Evolutionary conservation across 768 basidiomycete species (phyloP), one percentile per base, ranked within the genome.

Genomic region (Leucocoprinus leucothites): DNA sequence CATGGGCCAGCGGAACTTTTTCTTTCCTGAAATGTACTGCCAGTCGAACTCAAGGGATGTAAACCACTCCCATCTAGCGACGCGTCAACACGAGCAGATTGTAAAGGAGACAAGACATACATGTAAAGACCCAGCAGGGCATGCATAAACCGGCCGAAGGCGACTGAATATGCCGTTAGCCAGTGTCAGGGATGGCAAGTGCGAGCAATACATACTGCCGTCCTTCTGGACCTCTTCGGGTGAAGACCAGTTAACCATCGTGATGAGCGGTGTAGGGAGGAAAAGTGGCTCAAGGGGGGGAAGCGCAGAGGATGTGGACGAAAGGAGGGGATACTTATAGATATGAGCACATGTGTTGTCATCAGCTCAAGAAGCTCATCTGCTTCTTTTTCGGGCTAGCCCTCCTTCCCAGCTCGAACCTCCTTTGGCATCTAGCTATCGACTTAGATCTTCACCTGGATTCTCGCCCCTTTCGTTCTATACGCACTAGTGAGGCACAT

Each of bases 1-100:
- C 81, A 88, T 68, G 48, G 86, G 86, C 86, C 86, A 87, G 43
- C 71, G 76, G 67, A 87, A 87, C 45, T 61, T 71, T 60, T 78
- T 81, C 67, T 77, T 77, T 41, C 85, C 74, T 11, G 76, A 70
- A 59, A 88, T 60, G 58, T 79, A 81, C 56, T 81, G 72, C 82
- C 81, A 86, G 66, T 88, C 86, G 60, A 87, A 88, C 55, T 74
- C 63, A 53, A 86, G 65, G 21, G 84, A 84, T 9, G 78, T 80
- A 58, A 78, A 74, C 70, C 82, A 84, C 65, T 88, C 86, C 85
- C 86, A 87, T 46, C 85, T 87, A 59, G 55, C 47, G 25, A 40
- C 58, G 51, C 48, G 59, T 43, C 19, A 34, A 2, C 40, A 28
- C n/a, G 41, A 34, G 40, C 9, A 41, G 34, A 38, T 40, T 42